phyloP scores from a whole-genome alignment of 1,284 basidiomycete genomes.

The Apiotrichum domesticum region DNA sequence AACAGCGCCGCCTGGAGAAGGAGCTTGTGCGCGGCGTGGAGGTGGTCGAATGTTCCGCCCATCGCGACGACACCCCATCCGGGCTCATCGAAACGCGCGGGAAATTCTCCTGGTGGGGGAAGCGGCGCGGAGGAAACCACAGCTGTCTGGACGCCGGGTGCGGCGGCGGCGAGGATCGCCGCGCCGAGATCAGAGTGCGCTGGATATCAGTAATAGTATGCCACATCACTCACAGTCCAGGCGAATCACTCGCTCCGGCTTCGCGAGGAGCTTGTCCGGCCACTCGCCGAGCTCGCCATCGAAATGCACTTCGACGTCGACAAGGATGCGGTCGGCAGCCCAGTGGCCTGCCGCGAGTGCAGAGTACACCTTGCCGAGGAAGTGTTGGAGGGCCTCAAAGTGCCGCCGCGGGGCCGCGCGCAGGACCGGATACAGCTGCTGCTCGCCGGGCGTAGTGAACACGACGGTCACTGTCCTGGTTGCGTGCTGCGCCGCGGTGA shows the following conservation, averaged over 20 bases:
- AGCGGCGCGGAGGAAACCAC: neutral
- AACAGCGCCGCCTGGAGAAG: constrained; percentile 85
- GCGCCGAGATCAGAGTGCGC: constrained; percentile 1
- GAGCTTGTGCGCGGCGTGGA: constrained; percentile 97
- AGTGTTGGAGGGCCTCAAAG: constrained; percentile 36
- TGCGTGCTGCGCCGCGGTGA: constrained; percentile 17
- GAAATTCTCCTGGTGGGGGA: neutral
- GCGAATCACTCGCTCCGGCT: constrained; percentile 10
- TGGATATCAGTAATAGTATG: neutral
- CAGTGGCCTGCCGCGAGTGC: constrained; percentile 38
- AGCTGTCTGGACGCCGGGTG: neutral
- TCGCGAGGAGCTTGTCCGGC: constrained; percentile 17
- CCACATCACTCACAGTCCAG: constrained; percentile 7
- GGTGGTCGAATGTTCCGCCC: constrained; percentile 90
- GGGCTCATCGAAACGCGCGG: neutral
- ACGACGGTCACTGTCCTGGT: constrained; percentile 24
- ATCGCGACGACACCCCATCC: constrained; percentile 47
- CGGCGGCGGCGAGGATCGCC: constrained; percentile 1
- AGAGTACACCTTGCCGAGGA: constrained; percentile 42
- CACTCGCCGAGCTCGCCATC: constrained; percentile 30
- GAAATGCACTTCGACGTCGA: constrained; percentile 43
- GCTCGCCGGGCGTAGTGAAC: constrained; percentile 24
- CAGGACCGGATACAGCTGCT: constrained; percentile 28
- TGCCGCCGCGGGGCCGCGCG: constrained; percentile 15
- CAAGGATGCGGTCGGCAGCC: constrained; percentile 30